phyloP scores from a whole-genome alignment of 129 eudicot species.

The Centaurea solstitialis region DNA sequence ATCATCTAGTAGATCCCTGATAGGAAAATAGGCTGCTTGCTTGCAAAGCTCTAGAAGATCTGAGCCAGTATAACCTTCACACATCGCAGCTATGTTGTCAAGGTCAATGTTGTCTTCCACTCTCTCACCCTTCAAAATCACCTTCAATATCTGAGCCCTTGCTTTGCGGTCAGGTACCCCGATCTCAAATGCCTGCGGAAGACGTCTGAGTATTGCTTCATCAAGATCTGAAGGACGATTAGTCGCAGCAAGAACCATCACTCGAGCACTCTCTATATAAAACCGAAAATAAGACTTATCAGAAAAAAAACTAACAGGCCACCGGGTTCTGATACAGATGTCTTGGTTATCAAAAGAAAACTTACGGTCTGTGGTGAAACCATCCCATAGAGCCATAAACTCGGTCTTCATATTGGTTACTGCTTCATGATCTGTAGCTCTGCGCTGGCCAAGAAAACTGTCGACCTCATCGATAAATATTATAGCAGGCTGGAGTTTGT shows the following conservation, averaged over 20 bases:
- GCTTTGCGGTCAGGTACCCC: conserved; percentile 77
- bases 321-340: not conserved
- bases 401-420: conserved; percentile 86
- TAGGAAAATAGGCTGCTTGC: conserved; percentile 84
- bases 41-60: conserved; percentile 90
- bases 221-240: conserved; percentile 96
- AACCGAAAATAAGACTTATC: not conserved
- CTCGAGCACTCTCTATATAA: conserved; percentile 69
- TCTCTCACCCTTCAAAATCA: conserved; percentile 72
- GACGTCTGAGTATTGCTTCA: conserved; percentile 90
- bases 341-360: not conserved
- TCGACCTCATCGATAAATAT: conserved; percentile 97
- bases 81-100: conserved; percentile 62
- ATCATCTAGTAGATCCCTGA: conserved; percentile 67
- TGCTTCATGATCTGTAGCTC: conserved; percentile 81
- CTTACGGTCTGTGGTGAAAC: conserved; percentile 94
- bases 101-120: conserved; percentile 58
- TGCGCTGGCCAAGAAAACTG: conserved; percentile 90
- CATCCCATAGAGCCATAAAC: conserved; percentile 96
- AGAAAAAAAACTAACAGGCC: not conserved
- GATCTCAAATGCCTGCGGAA: conserved; percentile 90
- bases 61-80: conserved; percentile 91
- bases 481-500: conserved; percentile 93
- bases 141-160: conserved; percentile 73
- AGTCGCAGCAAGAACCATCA: conserved; percentile 96